Percentiles rank a stretch among this genome's conserved stretches.
These are phyloP conservation scores for Fusarium camptoceras DNA, from an alignment of 2,329 filamentous ascomycete species.

Conservation along the genomic window DNA sequence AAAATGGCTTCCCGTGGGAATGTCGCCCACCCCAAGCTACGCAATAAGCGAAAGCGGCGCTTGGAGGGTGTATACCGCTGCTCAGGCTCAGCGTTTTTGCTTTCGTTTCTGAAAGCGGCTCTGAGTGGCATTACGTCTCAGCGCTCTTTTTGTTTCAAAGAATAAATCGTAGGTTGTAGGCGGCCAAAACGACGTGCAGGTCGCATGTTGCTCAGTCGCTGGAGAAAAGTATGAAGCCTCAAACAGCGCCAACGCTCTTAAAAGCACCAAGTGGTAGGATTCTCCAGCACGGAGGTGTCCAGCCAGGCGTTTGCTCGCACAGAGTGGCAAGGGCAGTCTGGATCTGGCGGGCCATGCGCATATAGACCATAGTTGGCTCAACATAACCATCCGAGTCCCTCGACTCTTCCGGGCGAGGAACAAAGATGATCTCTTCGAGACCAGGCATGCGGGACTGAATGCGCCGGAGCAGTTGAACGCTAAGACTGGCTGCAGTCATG, in stretches of 20 bases:
- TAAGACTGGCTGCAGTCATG: constrained; percentile 55
- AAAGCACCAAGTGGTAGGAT: constrained; percentile 51
- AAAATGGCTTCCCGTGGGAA: constrained; percentile 11
- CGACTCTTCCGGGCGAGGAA: constrained; percentile 55
- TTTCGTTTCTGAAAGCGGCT: constrained; percentile 6
- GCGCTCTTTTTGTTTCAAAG: neutral
- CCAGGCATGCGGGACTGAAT: constrained; percentile 54
- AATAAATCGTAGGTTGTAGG: neutral
- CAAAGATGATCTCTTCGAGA: constrained; percentile 58
- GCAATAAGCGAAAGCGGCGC: constrained; percentile 9
- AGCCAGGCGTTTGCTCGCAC: constrained; percentile 47
- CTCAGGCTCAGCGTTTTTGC: constrained; percentile 13
- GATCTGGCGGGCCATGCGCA: constrained; percentile 54
- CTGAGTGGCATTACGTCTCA: neutral
- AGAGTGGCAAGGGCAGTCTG: constrained; percentile 52
- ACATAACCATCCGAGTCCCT: constrained; percentile 48
- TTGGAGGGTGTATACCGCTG: neutral
- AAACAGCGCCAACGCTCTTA: constrained; percentile 24
- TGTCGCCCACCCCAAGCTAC: neutral
- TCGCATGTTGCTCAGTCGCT: neutral
- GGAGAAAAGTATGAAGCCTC: neutral
- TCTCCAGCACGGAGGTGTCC: constrained; percentile 53
- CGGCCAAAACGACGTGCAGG: neutral
- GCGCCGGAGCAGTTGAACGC: constrained; percentile 55
- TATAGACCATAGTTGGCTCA: constrained; percentile 48